Evolutionary conservation across 139 green algal genomes (phyloP), one percentile per base, ranked within the genome.

Genomic region (Chlorella sorokiniana): DNA sequence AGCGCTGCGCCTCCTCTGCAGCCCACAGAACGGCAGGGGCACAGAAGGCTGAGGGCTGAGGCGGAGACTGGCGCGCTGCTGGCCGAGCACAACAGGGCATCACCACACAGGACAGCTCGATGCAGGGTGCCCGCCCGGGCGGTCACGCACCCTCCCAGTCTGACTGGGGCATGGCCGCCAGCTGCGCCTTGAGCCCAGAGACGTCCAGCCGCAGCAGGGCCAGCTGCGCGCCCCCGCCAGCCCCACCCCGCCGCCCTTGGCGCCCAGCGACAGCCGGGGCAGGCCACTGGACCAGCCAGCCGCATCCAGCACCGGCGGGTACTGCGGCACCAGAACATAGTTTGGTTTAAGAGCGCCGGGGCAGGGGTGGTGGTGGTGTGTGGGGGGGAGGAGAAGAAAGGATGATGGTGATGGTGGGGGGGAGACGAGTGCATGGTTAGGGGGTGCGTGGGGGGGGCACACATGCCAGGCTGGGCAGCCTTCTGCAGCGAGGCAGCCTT

Each of bases 251-350:
- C 54, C 35, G 31, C n/a, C 41, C 42, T 90, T 92, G 52, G 63
- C 29, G 37, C 22, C 9, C 33, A 71, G 74, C 40, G 90, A 72
- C 40, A 95, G 54, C 59, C 63, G 89, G 2, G 90, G 91, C 67
- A 87, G 75, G 8, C 90, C 89, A 65, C 69, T 90, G 48, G 83
- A 70, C 90, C 91, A 95, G 11, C 72, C 63, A 33, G 48, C 52
- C 14, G 86, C 83, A 1, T 74, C 82, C 0, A 90, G 59, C 40
- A 79, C 51, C 0, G 76, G 74, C 2, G 69, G 48, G 76, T 71
- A 88, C 74, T 83, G 78, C 73, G 63, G 40, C n/a, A 41, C n/a
- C n/a, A n/a, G n/a, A n/a, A n/a, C n/a, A n/a, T n/a, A n/a, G n/a
- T n/a, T n/a, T n/a, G n/a, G n/a, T n/a, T n/a, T n/a, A n/a, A n/a